A percentile compares a stretch with the other conserved stretches of the same genome.
These are phyloP conservation scores for Penicillium brevicompactum DNA, from an alignment of 2,329 filamentous ascomycete species.

Conservation along the genomic window DNA sequence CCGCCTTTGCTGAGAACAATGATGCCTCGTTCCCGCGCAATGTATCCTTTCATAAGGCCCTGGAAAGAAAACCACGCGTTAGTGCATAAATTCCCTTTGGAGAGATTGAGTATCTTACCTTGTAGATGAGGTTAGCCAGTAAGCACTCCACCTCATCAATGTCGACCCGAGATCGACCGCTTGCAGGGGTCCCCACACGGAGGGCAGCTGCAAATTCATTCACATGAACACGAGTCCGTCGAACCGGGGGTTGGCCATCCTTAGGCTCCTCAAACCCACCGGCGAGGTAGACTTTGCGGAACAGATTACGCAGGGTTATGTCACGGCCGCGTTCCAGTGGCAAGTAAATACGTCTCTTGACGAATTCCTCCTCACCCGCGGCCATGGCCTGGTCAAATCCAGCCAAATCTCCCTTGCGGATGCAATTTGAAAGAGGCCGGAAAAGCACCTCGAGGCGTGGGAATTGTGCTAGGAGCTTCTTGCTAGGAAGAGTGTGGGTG, in stretches of 20 bases:
- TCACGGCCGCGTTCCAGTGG: constrained; percentile 91
- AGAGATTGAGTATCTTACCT: constrained; percentile 59
- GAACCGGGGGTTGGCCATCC: constrained; percentile 62
- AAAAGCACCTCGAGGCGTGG: constrained; percentile 78
- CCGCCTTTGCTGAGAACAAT: constrained; percentile 91
- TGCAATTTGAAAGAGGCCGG: constrained; percentile 73
- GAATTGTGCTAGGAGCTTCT: constrained; percentile 70
- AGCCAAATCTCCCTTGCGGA: constrained; percentile 78
- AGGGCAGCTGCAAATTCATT: constrained; percentile 84
- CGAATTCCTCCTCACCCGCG: constrained; percentile 86
- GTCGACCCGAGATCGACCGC: constrained; percentile 65
- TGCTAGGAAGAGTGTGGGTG: constrained; percentile 78
- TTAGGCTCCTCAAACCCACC: constrained; percentile 80
- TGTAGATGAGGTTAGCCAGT: constrained; percentile 96
- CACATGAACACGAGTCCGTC: constrained; percentile 75
- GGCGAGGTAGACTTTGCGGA: constrained; percentile 85
- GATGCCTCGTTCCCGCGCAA: constrained; percentile 83
- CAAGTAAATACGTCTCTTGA: constrained; percentile 89
- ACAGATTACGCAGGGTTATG: constrained; percentile 85
- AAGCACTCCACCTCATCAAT: constrained; percentile 94
- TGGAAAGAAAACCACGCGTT: constrained; percentile 43
- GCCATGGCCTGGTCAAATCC: constrained; percentile 82
- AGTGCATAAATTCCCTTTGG: constrained; percentile 9
- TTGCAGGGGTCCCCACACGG: constrained; percentile 63
- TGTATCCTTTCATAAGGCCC: constrained; percentile 98